A percentile compares a stretch with the other conserved stretches of the same genome.
Evolutionary conservation across 192 early-diverging fungal genomes (phyloP).

Genomic region (Backusella tuberculispora): DNA sequence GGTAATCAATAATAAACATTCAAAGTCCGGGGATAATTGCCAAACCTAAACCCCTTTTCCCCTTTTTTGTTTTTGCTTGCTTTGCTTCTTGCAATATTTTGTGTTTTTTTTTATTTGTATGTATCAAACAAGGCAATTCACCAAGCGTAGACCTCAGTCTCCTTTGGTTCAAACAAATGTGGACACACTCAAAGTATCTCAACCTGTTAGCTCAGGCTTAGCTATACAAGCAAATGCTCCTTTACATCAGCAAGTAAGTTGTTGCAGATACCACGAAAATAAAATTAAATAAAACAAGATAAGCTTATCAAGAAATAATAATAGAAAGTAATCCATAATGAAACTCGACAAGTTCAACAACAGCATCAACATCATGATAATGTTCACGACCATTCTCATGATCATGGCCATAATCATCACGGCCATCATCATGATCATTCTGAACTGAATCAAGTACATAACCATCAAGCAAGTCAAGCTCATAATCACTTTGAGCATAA

Average conservation of each 20-base stretch:
- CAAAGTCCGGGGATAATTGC: background rate
- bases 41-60: background rate
- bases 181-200: background rate
- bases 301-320: background rate
- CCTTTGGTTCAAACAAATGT: slow-evolving; percentile 11
- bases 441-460: background rate
- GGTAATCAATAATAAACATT: background rate
- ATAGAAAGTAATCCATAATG: background rate
- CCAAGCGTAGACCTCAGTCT: slow-evolving; percentile 19
- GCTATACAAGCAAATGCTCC: slow-evolving; percentile 14
- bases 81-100: no score
- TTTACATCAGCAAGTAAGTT: slow-evolving; percentile 9
- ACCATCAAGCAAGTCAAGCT: background rate
- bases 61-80: background rate
- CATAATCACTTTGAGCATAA: slow-evolving; percentile 9
- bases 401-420: slow-evolving; percentile 5
- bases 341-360: background rate
- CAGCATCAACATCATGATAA: slow-evolving; percentile 23
- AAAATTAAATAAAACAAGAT: background rate
- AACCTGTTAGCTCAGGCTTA: background rate
- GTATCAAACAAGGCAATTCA: slow-evolving; percentile 23
- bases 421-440: background rate
- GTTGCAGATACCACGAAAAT: background rate
- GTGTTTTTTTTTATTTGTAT: background rate
- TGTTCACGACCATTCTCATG: slow-evolving; percentile 25